Conservation (phyloP, 257 asterid genomes). For the Misopates orontium region DNA sequence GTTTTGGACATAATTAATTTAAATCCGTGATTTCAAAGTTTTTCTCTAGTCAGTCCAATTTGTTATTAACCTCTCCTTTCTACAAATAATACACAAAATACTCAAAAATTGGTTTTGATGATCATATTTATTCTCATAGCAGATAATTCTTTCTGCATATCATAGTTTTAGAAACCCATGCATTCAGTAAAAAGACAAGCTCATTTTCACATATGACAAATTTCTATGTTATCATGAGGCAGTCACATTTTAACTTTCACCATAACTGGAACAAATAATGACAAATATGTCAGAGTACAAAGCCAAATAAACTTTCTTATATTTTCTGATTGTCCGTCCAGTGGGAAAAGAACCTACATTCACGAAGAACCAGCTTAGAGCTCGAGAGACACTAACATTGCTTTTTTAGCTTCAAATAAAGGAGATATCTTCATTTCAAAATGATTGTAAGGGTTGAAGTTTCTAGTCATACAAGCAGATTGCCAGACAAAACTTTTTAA, state of each 20-base stretch:
- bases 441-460: constrained; percentile 3
- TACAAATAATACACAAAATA: not conserved
- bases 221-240: not conserved
- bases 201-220: constrained; percentile 1
- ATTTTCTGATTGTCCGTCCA: constrained; percentile 11
- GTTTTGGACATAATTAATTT: too few relatives aligned
- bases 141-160: not conserved
- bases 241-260: not conserved
- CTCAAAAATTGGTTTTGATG: not conserved
- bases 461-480: constrained; percentile 5
- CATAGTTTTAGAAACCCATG: not conserved
- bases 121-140: not conserved
- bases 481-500: not conserved
- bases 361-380: constrained; percentile 5
- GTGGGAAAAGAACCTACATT: not conserved
- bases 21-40: too few relatives aligned
- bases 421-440: not conserved
- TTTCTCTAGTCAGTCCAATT: too few relatives aligned
- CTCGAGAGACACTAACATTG: not conserved
- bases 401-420: not conserved
- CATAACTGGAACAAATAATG: not conserved
- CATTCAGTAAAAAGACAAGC: not conserved
- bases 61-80: too few relatives aligned
- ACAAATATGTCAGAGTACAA: not conserved
- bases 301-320: not conserved